These are phyloP conservation scores for Acorus calamus DNA, from an alignment of 106 monocot genomes.

Conservation along the genomic window DNA sequence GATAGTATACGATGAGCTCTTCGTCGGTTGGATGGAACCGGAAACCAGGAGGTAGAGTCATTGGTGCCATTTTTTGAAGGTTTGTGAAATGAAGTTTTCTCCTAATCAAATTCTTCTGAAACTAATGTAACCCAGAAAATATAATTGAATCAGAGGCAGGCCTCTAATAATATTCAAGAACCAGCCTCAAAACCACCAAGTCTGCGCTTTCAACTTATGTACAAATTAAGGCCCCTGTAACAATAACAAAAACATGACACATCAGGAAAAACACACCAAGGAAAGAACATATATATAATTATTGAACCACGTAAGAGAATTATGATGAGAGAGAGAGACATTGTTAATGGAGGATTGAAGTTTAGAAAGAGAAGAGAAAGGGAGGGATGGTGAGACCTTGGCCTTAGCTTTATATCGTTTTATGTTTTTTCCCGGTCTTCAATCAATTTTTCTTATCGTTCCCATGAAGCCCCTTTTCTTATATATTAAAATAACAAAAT, in stretches of 20 bases:
- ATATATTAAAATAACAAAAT: neutral
- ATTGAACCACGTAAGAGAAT: neutral
- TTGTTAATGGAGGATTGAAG: no score
- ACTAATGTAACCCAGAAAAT: neutral
- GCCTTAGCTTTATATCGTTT: constrained; percentile 15
- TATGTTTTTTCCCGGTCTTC: neutral
- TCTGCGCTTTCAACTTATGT: no score
- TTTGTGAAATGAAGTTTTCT: neutral
- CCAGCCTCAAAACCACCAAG: no score
- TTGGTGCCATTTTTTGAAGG: constrained; percentile 23
- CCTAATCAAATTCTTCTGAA: no score
- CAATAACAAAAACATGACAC: no score
- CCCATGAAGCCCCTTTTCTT: constrained; percentile 14
- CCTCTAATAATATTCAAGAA: neutral
- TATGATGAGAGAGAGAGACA: neutral
- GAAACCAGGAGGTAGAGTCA: constrained; percentile 42
- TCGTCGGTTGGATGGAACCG: constrained; percentile 52
- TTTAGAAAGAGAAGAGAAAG: neutral
- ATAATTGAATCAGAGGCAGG: neutral
- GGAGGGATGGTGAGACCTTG: constrained; percentile 2
- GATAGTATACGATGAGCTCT: constrained; percentile 39
- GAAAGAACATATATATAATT: no score
- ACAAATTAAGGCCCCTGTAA: no score
- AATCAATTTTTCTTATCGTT: constrained; percentile 23
- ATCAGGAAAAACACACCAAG: no score